Evolutionary conservation across 805 yeast species (phyloP).

Genomic region (Candida methanosorbosa): DNA sequence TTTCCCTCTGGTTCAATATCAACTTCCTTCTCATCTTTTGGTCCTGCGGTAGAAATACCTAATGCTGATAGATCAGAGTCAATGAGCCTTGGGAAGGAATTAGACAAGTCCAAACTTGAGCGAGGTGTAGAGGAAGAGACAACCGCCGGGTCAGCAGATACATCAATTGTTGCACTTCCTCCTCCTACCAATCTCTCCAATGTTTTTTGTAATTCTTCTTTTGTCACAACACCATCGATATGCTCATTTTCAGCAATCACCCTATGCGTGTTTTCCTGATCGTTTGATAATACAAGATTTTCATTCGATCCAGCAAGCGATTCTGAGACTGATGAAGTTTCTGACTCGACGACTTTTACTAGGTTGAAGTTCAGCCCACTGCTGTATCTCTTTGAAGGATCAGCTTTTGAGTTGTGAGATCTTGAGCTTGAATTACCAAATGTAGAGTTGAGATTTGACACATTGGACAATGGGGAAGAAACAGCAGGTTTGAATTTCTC

Average conservation of each 20-base stretch:
- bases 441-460: too few species aligned
- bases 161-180: background rate
- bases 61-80: too few species aligned
- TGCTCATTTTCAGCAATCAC: background rate
- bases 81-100: too few species aligned
- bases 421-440: too few species aligned
- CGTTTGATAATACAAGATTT: background rate
- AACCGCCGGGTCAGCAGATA: background rate
- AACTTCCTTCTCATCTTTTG: too few species aligned
- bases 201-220: background rate
- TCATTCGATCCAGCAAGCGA: background rate
- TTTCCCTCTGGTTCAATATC: too few species aligned
- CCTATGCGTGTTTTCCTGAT: constrained; percentile 1
- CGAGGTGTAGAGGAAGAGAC: background rate
- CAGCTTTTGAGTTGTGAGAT: background rate
- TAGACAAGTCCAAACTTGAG: background rate
- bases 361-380: constrained; percentile 23
- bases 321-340: constrained; percentile 1
- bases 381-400: constrained; percentile 14
- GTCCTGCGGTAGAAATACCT: too few species aligned
- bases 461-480: background rate
- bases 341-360: constrained; percentile 10
- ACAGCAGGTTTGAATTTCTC: constrained; percentile 1
- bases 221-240: background rate
- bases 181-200: constrained; percentile 1